phyloP scores from a whole-genome alignment of 306 rosid genomes.

The Lablab purpureus region DNA sequence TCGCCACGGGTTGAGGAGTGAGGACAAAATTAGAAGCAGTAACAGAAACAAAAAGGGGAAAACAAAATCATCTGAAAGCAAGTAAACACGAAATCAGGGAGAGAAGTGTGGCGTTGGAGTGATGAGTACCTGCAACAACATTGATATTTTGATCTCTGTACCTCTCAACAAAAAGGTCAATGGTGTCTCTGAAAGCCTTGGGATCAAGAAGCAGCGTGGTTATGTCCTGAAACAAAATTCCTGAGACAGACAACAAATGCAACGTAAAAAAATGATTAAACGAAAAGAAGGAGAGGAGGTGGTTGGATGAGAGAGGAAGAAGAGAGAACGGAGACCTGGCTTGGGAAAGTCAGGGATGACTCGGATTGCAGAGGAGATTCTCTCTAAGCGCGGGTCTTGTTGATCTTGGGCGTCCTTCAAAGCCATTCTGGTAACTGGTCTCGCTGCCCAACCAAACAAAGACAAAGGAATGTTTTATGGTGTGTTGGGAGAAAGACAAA shows the following conservation, averaged over 20 bases:
- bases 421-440: slow-evolving; percentile 66
- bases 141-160: slow-evolving; percentile 80
- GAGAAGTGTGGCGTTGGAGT: background rate
- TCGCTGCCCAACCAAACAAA: slow-evolving; percentile 47
- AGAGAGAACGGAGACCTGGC: slow-evolving; percentile 63
- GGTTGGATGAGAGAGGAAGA: background rate
- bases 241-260: slow-evolving; percentile 50
- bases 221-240: slow-evolving; percentile 95
- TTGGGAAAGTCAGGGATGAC: slow-evolving; percentile 94
- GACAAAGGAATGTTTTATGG: background rate
- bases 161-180: slow-evolving; percentile 96
- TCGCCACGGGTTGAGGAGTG: background rate
- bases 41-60: background rate
- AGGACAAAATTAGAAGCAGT: slow-evolving; percentile 5
- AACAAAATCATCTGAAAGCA: background rate
- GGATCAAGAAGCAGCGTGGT: slow-evolving; percentile 93
- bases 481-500: background rate
- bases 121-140: slow-evolving; percentile 86
- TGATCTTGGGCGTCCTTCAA: slow-evolving; percentile 53
- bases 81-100: slow-evolving; percentile 3
- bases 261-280: background rate
- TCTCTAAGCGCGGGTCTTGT: slow-evolving; percentile 69
- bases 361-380: slow-evolving; percentile 81
- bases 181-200: slow-evolving; percentile 89
- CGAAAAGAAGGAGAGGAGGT: background rate